Evolutionary conservation across 305 asterid species (phyloP), one percentile per base, ranked within the genome.

Genomic region (Fraxinus velutina): DNA sequence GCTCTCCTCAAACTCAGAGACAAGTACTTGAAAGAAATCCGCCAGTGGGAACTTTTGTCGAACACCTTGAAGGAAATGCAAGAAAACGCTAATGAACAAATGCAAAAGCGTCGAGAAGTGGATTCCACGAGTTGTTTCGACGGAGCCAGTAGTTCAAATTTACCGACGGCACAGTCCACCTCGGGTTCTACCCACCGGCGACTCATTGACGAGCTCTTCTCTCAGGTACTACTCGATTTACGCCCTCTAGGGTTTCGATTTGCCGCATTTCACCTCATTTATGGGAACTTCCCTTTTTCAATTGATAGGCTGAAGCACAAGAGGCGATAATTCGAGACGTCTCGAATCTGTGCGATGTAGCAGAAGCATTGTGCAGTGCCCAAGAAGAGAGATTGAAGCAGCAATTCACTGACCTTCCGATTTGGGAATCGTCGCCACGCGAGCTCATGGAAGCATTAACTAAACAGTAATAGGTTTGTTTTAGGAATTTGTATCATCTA

Each of bases 1-100:
- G 86, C 89, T 5, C 94, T 95, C 52, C 70, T 89, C 68, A 91
- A 90, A 88, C 86, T 93, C 86, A 90, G 81, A 78, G 89, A 83
- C 0, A 88, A 77, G 75, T 91, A 90, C 37, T 66, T 57, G 32
- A 76, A 36, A 4, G 99, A 95, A 87, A 92, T 95, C 64, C 80
- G 80, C 33, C 93, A 82, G 60, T 93, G 99, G 99, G 96, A 91
- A 85, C 90, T 85, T 85, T 87, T 91, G 79, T 92, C 97, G 85
- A 95, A 86, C 89, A 85, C 89, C 10, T 85, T 95, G 78, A 86
- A 73, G 82, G 86, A 79, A 22, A 86, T 91, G 94, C 89, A 85
- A 73, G 81, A 83, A 55, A 90, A 52, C 66, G 78, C 89, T 44
- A 79, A 30, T 60, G 9, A 80, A 72, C 83, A 78, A 50, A 84